Evolutionary conservation across 768 basidiomycete species (phyloP), one percentile per base, ranked within the genome.

Genomic region (Lactarius tabidus): DNA sequence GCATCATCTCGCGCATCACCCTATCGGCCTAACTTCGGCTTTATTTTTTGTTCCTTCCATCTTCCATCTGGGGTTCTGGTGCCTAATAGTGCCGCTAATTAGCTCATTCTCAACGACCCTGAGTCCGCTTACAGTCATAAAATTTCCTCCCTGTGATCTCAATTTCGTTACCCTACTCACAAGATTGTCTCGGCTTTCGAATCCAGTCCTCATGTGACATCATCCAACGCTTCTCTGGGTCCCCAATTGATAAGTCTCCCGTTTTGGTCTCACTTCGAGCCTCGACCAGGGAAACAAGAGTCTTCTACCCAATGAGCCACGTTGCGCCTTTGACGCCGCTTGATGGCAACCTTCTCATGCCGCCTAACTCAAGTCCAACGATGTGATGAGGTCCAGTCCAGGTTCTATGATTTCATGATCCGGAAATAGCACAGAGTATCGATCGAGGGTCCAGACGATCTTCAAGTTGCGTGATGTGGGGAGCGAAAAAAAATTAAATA

Each of bases 1-100:
- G 23, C 26, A 48, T 35, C 58, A 62, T 28, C 58, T 55, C 38
- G 39, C 29, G 33, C 17, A 10, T 55, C 17, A 10, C 48, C 20
- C 28, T 43, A 56, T 48, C n/a, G 26, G 20, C 56, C 60, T 60
- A 65, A 60, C 60, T 31, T 36, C 33, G 33, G 59, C 45, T 2
- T n/a, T 31, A 17, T 54, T 33, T 31, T 54, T 18, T 53, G n/a
- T 53, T 53, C 20, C 29, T 39, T 64, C 52, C 52, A 53, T 52
- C 39, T 56, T 56, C 43, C 17, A 60, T 64, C 41, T 54, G 45
- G 48, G 15, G 23, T 26, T 51, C 28, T 14, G 48, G 48, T 6
- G 48, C 23, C 6, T 26, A 14, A 26, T 15, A 6, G 23, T 7
- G 14, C 26, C 14, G 23, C 23, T 23, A 23, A 26, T 4, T 15